phyloP scores from a whole-genome alignment of 345 rosid genomes.

The Moringa oleifera region DNA sequence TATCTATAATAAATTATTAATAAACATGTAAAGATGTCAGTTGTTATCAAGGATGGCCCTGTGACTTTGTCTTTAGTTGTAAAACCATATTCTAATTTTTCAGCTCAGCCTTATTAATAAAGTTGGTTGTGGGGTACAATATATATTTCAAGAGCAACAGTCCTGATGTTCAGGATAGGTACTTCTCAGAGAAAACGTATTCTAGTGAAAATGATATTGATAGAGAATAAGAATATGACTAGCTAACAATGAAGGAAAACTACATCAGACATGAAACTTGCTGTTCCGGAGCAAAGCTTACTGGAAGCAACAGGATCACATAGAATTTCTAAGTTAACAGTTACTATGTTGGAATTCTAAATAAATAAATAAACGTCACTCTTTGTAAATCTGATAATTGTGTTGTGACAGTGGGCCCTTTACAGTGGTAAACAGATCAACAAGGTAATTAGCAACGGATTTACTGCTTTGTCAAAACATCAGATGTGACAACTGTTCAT shows the following conservation, averaged over 20 bases:
- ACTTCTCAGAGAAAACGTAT: conserved; percentile 10
- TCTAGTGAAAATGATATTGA: conserved; percentile 10
- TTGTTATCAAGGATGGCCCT: conserved; percentile 10
- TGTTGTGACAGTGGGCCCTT: neutral
- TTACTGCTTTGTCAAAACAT: no score
- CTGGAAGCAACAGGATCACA: neutral
- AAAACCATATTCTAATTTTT: conserved; percentile 15
- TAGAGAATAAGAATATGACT: conserved; percentile 6
- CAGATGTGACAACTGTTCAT: neutral
- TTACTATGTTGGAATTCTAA: neutral
- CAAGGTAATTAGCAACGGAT: neutral
- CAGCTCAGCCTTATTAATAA: conserved; percentile 11
- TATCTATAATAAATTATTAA: neutral
- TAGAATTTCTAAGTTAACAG: neutral
- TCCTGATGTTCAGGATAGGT: conserved; percentile 12
- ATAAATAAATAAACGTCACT: neutral
- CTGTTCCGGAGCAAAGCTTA: neutral
- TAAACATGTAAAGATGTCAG: conserved; percentile 13
- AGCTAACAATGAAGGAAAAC: conserved; percentile 3
- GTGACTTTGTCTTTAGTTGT: conserved; percentile 17
- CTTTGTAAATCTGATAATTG: neutral
- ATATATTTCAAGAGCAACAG: conserved; percentile 7
- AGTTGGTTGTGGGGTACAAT: conserved; percentile 10
- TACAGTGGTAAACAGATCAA: conserved; percentile 1
- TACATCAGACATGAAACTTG: neutral